Base-by-base conservation (phyloP, 768 basidiomycete genomes). In the Lentinula guzmanii region DNA sequence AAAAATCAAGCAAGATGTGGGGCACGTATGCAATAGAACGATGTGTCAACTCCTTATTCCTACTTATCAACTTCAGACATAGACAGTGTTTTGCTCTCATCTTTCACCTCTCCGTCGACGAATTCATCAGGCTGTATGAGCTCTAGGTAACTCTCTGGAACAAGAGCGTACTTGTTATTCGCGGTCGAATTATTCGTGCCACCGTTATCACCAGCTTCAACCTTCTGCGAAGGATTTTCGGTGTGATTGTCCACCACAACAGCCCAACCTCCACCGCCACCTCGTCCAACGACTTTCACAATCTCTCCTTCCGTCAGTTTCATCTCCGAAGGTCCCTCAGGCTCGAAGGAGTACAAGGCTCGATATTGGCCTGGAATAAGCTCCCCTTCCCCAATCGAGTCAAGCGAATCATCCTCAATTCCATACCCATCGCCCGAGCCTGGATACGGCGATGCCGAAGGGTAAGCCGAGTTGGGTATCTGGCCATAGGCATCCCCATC, bases 281-380 rank as follows among this genome's bases (percentile, higher is more conserved):
- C 89, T 52, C 89, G 68, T 9, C 90, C 90, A 3, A 91, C 71
- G 31, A 92, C 89, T 2, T 77, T 76, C 13, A 94, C 86, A 52
- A 89, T 65, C 74, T 93, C 89, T 51, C 87, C 92, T 71, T 91
- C 89, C 64, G 79, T 83, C 59, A 94, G 73, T 48, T 77, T 77
- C 90, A 93, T 91, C 82, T 95, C 93, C 37, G 90, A 88, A 16
- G 83, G 84, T 1, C 90, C 87, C 66, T 93, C 90, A 0, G 90
- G 88, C 62, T 86, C 85, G 64, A 95, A 93, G 4, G 85, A 78
- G 64, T 88, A 94, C 70, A 91, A 11, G 7, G 92, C 90, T 15
- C 87, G 83, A 67, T 94, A 94, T 1, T 89, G 62, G 0, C 92
- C 92, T 0, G 91, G 88, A 21, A 77, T 73, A 1, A 91, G 78